Percentiles rank a stretch among this genome's conserved stretches.
Conservation (phyloP, 164 flowering plant species). For the Warburgia ugandensis region DNA sequence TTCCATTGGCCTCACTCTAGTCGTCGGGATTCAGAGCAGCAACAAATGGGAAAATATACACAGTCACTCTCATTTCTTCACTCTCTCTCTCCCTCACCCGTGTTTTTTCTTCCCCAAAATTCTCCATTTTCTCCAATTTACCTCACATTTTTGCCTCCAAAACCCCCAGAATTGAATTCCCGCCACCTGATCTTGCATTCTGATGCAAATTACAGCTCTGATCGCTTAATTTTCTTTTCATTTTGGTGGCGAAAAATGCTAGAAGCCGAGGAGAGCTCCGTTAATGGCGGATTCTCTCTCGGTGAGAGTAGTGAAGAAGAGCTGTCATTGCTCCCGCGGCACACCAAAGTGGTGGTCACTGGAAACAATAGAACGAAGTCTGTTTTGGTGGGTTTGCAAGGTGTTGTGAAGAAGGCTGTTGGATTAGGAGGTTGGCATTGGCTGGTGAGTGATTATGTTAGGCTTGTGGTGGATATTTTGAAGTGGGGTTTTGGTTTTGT, state of each 20-base stretch:
- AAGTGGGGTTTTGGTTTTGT: too few species aligned
- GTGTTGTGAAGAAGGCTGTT: constrained; percentile 79
- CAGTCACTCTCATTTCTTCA: constrained; percentile 34
- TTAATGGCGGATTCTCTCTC: constrained; percentile 47
- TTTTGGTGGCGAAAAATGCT: too few species aligned
- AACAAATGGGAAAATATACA: constrained; percentile 6
- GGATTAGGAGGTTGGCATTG: constrained; percentile 94
- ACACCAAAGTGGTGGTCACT: constrained; percentile 73
- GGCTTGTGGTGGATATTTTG: too few species aligned
- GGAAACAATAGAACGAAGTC: constrained; percentile 79
- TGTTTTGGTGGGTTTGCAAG: constrained; percentile 69
- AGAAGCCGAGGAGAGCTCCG: constrained; percentile 48
- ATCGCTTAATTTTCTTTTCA: constrained; percentile 9
- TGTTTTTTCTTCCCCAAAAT: constrained; percentile 35
- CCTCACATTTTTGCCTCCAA: not conserved
- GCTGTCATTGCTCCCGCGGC: constrained; percentile 66
- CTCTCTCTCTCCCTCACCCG: constrained; percentile 21
- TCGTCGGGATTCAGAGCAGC: constrained; percentile 63
- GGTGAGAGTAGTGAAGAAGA: constrained; percentile 76
- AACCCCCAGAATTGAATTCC: constrained; percentile 16
- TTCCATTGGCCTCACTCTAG: constrained; percentile 24
- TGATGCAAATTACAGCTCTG: constrained; percentile 16
- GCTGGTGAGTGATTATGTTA: too few species aligned
- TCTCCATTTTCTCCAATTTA: constrained; percentile 10
- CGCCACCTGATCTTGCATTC: constrained; percentile 38